Evolutionary conservation across 306 rosid species (phyloP), one percentile per base, ranked within the genome.

Genomic region (Sindora glabra): DNA sequence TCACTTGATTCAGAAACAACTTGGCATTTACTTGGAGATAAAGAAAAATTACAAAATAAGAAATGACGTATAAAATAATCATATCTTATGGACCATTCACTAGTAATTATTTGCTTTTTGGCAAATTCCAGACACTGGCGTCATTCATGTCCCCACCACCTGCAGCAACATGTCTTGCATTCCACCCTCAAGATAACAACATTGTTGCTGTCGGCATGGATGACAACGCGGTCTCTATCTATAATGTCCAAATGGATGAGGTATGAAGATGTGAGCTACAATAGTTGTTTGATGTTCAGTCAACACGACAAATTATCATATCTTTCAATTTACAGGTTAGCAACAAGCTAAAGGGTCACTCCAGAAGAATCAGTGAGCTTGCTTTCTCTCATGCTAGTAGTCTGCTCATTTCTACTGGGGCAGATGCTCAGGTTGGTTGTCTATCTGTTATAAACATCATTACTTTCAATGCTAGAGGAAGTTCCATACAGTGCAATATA

Each of bases 71-170:
- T 26, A 6, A 26, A 3, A 26, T 26, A 26, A 2, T 26, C 30
- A 26, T 26, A 26, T 26, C 6, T 2, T 2, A 6, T 26, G 30
- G 30, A 26, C 30, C 30, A 26, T 26, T 26, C 30, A 26, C 30
- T 26, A 6, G 30, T 26, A 26, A 26, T 26, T 26, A 26, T 2
- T 3, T 26, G 30, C 6, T 3, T 6, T 26, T 3, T 41, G 75
- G 63, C 68, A n/a, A 58, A 64, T 22, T 26, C 68, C 76, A 82
- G 89, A 79, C 85, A 14, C 78, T 82, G 89, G 79, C 85, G 45
- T 78, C 89, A 72, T 82, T 82, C 73, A 82, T 82, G 89, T 80
- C 89, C 0, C 85, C 89, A 1, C 85, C 85, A 16, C 89, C 89
- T 39, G 85, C 85, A 5, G 89, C 89, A 62, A 82, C 89, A 14